Percentiles rank a stretch among this genome's conserved stretches.
Conservation (phyloP, 345 rosid genomes). For the Psidium friedrichsthalianum region DNA sequence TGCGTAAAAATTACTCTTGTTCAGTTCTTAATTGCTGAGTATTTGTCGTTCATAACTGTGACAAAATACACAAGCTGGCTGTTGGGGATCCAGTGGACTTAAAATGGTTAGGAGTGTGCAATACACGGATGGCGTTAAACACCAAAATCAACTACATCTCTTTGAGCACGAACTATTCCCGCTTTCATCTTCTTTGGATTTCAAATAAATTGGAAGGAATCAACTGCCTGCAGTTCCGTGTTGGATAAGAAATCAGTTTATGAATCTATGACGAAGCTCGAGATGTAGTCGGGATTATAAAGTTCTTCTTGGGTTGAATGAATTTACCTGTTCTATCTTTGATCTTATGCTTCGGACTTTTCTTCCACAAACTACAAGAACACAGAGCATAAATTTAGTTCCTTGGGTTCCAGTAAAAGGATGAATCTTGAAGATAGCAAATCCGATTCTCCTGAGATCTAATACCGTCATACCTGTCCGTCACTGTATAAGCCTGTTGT, state of each 20-base stretch:
- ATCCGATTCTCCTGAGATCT: not conserved
- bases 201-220: conserved; percentile 70
- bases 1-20: not conserved
- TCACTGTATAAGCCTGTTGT: conserved; percentile 84
- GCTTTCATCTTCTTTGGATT: not conserved
- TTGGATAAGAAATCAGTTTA: not conserved
- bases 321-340: conserved; percentile 50
- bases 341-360: conserved; percentile 51
- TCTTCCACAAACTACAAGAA: conserved; percentile 55
- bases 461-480: conserved; percentile 57
- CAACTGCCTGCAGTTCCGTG: conserved; percentile 43
- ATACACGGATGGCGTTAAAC: not conserved
- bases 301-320: not conserved
- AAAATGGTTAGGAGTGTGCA: not conserved
- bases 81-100: not conserved
- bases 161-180: not conserved
- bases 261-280: not conserved
- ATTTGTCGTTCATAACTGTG: not conserved
- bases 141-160: not conserved
- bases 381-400: not conserved
- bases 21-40: not conserved
- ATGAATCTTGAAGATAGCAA: not conserved
- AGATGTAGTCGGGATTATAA: not conserved
- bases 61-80: not conserved
- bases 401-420: not conserved